Conservation (phyloP, 2,329 filamentous ascomycete species). For the Pseudohalonectria lignicola region DNA sequence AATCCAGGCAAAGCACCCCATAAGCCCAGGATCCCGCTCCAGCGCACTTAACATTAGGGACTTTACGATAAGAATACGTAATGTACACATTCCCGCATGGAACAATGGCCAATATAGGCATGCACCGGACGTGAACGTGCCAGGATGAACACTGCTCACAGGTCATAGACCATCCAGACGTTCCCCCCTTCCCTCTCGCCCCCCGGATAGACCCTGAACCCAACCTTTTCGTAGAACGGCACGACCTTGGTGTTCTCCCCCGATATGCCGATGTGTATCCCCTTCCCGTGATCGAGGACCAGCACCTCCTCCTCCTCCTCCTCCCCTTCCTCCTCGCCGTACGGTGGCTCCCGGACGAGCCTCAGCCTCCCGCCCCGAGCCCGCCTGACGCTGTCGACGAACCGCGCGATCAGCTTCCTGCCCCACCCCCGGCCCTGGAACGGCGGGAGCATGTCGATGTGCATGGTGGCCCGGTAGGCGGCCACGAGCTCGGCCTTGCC, state of each 20-base stretch:
- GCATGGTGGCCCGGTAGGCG: slow-evolving; percentile 31
- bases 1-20: too few relatives aligned
- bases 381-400: slow-evolving; percentile 25
- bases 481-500: slow-evolving; percentile 21
- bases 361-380: slow-evolving; percentile 3
- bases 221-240: slow-evolving; percentile 33
- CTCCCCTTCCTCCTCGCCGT: background rate
- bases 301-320: slow-evolving; percentile 6
- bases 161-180: slow-evolving; percentile 30
- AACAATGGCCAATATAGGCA: too few relatives aligned
- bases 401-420: slow-evolving; percentile 24
- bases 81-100: too few relatives aligned
- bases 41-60: too few relatives aligned
- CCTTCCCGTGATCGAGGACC: slow-evolving; percentile 18
- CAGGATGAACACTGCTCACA: too few relatives aligned
- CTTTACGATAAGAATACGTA: too few relatives aligned
- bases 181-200: slow-evolving; percentile 20
- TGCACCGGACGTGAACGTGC: too few relatives aligned
- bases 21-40: too few relatives aligned
- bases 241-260: slow-evolving; percentile 36
- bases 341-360: background rate
- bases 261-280: slow-evolving; percentile 31
- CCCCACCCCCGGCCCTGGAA: slow-evolving; percentile 34
- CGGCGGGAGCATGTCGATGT: slow-evolving; percentile 32
- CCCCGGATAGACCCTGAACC: slow-evolving; percentile 26